A percentile compares a stretch with the other conserved stretches of the same genome.
These are phyloP conservation scores for Pseudomonodictys pantanalensis DNA, from an alignment of 495 filamentous ascomycete species.

Conservation along the genomic window DNA sequence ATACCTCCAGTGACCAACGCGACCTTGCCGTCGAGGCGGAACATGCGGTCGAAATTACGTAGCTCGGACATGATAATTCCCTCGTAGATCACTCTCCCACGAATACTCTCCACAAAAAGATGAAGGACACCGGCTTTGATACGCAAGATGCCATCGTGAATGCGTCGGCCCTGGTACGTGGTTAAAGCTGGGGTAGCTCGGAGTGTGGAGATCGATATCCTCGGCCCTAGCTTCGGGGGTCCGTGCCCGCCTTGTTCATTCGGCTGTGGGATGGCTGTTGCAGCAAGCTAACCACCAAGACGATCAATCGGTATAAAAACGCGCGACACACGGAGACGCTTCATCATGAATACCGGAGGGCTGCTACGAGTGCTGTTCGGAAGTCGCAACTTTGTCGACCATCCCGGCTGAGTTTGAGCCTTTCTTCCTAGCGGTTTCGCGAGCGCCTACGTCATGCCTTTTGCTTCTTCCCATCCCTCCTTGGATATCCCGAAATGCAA, in stretches of 20 bases:
- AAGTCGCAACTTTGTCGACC: not conserved
- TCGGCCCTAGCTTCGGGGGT: slow-evolving; percentile 8
- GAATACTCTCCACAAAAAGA: not conserved
- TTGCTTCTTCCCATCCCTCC: slow-evolving; percentile 37
- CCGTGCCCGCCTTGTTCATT: not conserved
- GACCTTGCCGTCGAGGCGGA: slow-evolving; percentile 46
- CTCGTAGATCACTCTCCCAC: slow-evolving; percentile 2
- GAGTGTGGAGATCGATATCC: slow-evolving; percentile 33
- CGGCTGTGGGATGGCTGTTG: slow-evolving; percentile 24
- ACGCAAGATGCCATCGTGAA: slow-evolving; percentile 8
- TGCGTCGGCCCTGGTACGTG: not conserved
- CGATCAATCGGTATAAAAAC: slow-evolving; percentile 10
- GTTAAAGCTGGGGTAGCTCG: slow-evolving; percentile 18
- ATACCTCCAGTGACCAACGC: slow-evolving; percentile 45
- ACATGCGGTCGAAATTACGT: slow-evolving; percentile 38
- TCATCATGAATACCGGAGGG: not conserved
- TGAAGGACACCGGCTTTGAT: not conserved
- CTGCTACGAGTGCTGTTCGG: not conserved
- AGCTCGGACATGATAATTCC: slow-evolving; percentile 43
- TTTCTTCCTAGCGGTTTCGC: not conserved
- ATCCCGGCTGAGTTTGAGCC: not conserved
- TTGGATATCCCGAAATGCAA: slow-evolving; percentile 46
- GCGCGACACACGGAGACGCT: slow-evolving; percentile 8
- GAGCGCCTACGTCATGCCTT: slow-evolving; percentile 42
- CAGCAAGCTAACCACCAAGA: slow-evolving; percentile 10